phyloP scores from a whole-genome alignment of 495 filamentous ascomycete genomes.

The Xylaria telfairii region DNA sequence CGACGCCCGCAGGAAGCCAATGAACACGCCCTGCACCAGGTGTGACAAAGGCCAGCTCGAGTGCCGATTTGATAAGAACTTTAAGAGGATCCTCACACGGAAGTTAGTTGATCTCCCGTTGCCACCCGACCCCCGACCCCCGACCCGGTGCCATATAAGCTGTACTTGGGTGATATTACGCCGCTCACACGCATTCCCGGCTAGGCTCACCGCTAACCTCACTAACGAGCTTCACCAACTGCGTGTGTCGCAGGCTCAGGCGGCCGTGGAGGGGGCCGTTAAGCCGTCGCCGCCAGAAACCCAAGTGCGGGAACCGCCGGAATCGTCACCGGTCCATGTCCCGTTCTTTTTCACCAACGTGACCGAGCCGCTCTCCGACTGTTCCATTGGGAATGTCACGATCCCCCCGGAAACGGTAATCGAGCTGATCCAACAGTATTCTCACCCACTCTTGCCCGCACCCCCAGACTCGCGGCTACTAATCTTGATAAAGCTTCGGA shows the following conservation, averaged over 20 bases:
- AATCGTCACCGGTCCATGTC: not conserved
- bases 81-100: conserved; percentile 21
- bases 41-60: conserved; percentile 11
- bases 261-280: not conserved
- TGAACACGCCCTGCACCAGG: conserved; percentile 5
- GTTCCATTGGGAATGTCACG: conserved; percentile 1
- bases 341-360: conserved; percentile 17
- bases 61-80: conserved; percentile 22
- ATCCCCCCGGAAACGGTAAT: conserved; percentile 1
- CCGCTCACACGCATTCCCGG: not conserved
- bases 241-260: conserved; percentile 12
- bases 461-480: not conserved
- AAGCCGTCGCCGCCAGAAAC: not conserved
- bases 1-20: conserved; percentile 18
- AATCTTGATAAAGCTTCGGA: conserved; percentile 11
- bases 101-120: conserved; percentile 14
- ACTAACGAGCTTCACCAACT: conserved; percentile 23
- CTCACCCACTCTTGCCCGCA: not conserved
- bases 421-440: conserved; percentile 19
- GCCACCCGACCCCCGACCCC: too few species aligned
- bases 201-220: conserved; percentile 18
- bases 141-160: not conserved
- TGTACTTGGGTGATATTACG: not conserved
- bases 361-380: conserved; percentile 2
- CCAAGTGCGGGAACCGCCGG: conserved; percentile 4